Evolutionary conservation across 352 stramenopile genomes (phyloP), one percentile per base, ranked within the genome.

Genomic region (Elongisporangium senticosum): DNA sequence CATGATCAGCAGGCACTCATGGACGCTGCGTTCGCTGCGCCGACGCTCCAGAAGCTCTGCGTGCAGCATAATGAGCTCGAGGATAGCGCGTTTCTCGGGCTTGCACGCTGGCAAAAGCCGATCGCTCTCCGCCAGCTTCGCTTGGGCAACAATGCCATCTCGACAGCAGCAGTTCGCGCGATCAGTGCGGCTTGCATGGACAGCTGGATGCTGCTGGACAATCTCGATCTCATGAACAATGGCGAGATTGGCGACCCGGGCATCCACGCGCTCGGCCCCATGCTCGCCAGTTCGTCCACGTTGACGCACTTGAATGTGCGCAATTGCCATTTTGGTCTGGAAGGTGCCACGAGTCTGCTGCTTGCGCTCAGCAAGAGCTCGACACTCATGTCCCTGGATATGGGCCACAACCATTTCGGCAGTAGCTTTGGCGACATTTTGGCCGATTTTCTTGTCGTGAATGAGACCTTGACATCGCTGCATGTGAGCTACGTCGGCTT

Each of bases 21-120:
- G 8, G 68, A 81, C 28, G 65, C 57, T 39, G 54, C 74, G 28
- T 63, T 89, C 28, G 53, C 52, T 22, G 63, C 64, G 22, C 63
- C 69, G 7, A 67, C 58, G 4, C 64, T 92, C 1, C 52, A 76
- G 37, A 60, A 59, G 0, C 65, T 94, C 10, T 89, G 79, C 8
- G 57, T 94, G 26, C 82, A 91, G 55, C 82, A 94, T 58, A 92
- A 90, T 43, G 80, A 92, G 24, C 64, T 94, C 10, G 76, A 86
- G 56, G 82, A 92, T 61, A 71, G 83, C 39, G 72, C 77, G 20
- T 89, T 94, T 37, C 28, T 61, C 20, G 55, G 67, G 0, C 63
- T 84, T n/a, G 23, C 48, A 1, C 65, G 53, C 17, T 43, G 53
- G 24, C 52, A 52, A 19, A 63, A 62, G 3, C 58, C 69, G 7